Evolutionary conservation across 305 asterid species (phyloP).

Genomic region (Andrographis paniculata): DNA sequence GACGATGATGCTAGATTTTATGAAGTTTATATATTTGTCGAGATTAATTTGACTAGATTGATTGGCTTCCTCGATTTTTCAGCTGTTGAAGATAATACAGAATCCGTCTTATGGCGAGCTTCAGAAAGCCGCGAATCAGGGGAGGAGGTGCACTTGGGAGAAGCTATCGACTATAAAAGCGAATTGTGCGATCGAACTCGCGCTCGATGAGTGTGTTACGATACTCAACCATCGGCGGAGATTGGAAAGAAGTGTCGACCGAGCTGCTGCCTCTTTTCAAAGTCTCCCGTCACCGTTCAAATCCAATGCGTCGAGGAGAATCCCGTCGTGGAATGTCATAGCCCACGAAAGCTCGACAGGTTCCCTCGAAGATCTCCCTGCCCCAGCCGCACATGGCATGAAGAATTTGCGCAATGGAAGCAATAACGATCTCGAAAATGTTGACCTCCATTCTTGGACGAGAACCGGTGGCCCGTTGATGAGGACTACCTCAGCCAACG

Average conservation of each 20-base stretch:
- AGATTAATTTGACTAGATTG: background rate
- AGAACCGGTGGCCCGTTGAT: constrained; percentile 91
- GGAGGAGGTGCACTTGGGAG: constrained; percentile 93
- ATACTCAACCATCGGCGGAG: constrained; percentile 90
- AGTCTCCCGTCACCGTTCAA: constrained; percentile 37
- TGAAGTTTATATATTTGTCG: no score
- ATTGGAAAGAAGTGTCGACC: constrained; percentile 64
- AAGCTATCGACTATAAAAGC: constrained; percentile 87
- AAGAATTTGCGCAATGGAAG: constrained; percentile 46
- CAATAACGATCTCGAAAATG: constrained; percentile 73
- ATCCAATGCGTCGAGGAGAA: constrained; percentile 68
- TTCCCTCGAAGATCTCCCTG: constrained; percentile 61
- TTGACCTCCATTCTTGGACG: constrained; percentile 69
- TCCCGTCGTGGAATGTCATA: constrained; percentile 85
- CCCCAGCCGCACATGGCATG: constrained; percentile 43
- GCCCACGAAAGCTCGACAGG: constrained; percentile 84
- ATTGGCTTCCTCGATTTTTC: constrained; percentile 19
- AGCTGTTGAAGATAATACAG: constrained; percentile 80
- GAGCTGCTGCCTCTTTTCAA: constrained; percentile 79
- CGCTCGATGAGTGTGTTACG: constrained; percentile 77
- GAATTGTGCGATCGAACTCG: constrained; percentile 88
- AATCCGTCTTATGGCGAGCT: constrained; percentile 70
- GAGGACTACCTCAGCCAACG: constrained; percentile 86
- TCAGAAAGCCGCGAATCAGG: constrained; percentile 83
- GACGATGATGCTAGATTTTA: background rate